phyloP scores from a whole-genome alignment of 306 rosid species.

The Gastrolobium bilobum region DNA sequence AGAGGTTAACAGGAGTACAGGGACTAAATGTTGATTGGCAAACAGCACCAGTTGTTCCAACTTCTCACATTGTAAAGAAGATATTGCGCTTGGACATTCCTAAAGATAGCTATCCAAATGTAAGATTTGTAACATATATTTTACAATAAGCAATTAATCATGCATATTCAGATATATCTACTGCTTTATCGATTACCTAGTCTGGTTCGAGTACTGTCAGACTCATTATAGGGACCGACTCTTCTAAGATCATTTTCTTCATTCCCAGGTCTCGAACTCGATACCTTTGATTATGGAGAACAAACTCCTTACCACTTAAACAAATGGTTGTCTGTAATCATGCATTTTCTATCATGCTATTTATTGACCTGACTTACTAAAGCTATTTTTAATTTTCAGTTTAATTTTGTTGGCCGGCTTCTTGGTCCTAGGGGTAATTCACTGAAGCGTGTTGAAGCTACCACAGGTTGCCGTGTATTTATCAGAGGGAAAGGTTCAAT shows the following conservation, averaged over 20 bases:
- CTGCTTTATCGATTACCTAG: too few relatives aligned
- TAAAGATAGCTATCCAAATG: slow-evolving; percentile 62
- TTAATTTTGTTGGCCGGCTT: slow-evolving; percentile 71
- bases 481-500: slow-evolving; percentile 74
- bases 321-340: too few relatives aligned
- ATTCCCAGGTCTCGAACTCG: too few relatives aligned
- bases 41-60: slow-evolving; percentile 50
- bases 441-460: slow-evolving; percentile 67
- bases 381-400: slow-evolving; percentile 54
- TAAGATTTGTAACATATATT: slow-evolving; percentile 43
- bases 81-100: slow-evolving; percentile 70
- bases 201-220: too few relatives aligned
- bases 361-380: slow-evolving; percentile 32
- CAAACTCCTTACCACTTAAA: too few relatives aligned
- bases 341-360: background rate
- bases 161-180: background rate
- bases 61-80: slow-evolving; percentile 60
- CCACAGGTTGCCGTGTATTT: slow-evolving; percentile 69
- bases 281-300: too few relatives aligned
- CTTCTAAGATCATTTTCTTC: too few relatives aligned
- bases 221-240: too few relatives aligned
- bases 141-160: slow-evolving; percentile 4
- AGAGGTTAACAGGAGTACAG: slow-evolving; percentile 58
- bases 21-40: slow-evolving; percentile 63
- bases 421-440: slow-evolving; percentile 76